Evolutionary conservation across 768 basidiomycete genomes (phyloP).

Genomic region (Podaxis sp.): DNA sequence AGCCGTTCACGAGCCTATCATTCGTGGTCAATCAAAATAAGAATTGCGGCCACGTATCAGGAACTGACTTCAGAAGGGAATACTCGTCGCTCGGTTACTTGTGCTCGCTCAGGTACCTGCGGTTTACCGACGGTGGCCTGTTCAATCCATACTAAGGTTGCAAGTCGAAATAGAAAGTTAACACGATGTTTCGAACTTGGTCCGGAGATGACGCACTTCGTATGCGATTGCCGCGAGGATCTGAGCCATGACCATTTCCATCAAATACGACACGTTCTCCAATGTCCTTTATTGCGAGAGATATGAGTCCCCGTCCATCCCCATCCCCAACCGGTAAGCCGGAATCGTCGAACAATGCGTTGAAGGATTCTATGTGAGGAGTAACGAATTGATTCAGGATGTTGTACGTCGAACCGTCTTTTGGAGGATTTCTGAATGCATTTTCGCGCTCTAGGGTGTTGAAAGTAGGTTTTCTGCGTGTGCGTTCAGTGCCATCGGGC

Average conservation of each 20-base stretch:
- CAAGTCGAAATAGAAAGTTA: slow-evolving; percentile 13
- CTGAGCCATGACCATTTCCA: slow-evolving; percentile 55
- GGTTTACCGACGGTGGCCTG: slow-evolving; percentile 81
- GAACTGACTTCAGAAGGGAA: slow-evolving; percentile 85
- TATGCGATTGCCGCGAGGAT: slow-evolving; percentile 82
- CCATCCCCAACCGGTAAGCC: slow-evolving; percentile 74
- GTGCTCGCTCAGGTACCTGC: slow-evolving; percentile 81
- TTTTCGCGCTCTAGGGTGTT: slow-evolving; percentile 80
- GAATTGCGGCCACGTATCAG: neutral
- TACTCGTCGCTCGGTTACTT: slow-evolving; percentile 71
- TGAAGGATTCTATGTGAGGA: slow-evolving; percentile 96
- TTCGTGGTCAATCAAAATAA: neutral
- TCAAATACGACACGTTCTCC: slow-evolving; percentile 94
- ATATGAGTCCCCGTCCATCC: slow-evolving; percentile 78
- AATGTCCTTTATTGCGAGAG: slow-evolving; percentile 78
- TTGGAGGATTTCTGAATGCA: slow-evolving; percentile 73
- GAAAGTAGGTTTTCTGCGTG: slow-evolving; percentile 58
- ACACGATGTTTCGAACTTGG: neutral
- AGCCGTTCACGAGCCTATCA: slow-evolving; percentile 87
- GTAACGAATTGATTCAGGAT: slow-evolving; percentile 91
- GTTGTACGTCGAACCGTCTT: slow-evolving; percentile 64
- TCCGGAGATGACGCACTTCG: slow-evolving; percentile 55
- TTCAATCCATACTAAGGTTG: slow-evolving; percentile 80
- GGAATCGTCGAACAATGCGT: slow-evolving; percentile 92
- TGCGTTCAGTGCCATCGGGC: slow-evolving; percentile 47